Base-by-base conservation (phyloP, 805 yeast genomes). In the Starmera quercuum region DNA sequence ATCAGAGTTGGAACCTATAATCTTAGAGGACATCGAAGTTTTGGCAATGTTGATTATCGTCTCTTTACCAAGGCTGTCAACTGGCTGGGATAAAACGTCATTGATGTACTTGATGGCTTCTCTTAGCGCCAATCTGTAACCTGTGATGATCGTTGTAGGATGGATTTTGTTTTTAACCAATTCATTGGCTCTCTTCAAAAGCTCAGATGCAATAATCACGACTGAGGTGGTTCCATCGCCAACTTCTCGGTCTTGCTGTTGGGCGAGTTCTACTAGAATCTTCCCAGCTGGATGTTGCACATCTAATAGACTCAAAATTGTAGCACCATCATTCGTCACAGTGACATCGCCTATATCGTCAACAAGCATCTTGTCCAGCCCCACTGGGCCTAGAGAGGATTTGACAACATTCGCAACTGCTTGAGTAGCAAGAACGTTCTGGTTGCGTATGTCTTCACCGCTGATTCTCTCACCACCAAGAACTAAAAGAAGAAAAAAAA, bases 211-310 rank as follows among this genome's bases (percentile, higher is more conserved):
- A 55, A 94, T 80, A 41, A 92, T 87, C 26, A 92, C 98, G 32
- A 92, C 98, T 12, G 95, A 83, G 0, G 99, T 92, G 29, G 99
- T 88, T 47, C 97, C 97, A 54, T 88, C 97, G 40, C 97, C 98
- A 34, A 92, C 96, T 63, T 92, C 99, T 51, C 95, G 76, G 59
- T 92, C 99, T 66, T 92, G 99, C 60, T 92, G 97, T 59, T 92
- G 96, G 3, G 98, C 98, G 53, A 92, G 71, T 54, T 92, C 97
- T 32, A 92, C 98, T 38, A 92, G 67, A 49, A 92, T 92, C 64
- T 87, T 90, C 13, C 97, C 98, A 1, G 98, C 98, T 23, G 99
- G 99, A 59, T 92, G 98, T 62, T 92, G 96, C 33, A 92, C 97
- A 56, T 92, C 98, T 44, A 92, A 67, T 34, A 94, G 63, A 8